These are phyloP conservation scores for Boletus vermiculosoides DNA, from an alignment of 768 basidiomycete species.

Conservation along the genomic window DNA sequence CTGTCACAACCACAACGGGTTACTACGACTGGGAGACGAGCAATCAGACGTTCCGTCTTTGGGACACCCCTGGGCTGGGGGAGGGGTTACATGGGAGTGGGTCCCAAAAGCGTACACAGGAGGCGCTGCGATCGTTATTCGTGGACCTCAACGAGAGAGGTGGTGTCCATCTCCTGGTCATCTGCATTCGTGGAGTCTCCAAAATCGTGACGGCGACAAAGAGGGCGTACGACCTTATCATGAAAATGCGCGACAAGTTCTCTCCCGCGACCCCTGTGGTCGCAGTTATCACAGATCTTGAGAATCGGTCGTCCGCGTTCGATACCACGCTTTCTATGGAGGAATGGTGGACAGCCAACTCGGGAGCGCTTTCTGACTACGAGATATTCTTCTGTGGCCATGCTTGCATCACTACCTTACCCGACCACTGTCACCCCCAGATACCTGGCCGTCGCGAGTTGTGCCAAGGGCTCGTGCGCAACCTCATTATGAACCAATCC, in stretches of 20 bases:
- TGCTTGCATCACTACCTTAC: conserved; percentile 39
- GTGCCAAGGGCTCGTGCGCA: conserved; percentile 20
- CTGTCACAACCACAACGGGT: conserved; percentile 15
- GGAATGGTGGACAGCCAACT: conserved; percentile 39
- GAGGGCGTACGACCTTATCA: conserved; percentile 20
- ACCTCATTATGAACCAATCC: conserved; percentile 15
- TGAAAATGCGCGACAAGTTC: conserved; percentile 15
- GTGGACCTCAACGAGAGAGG: conserved; percentile 21
- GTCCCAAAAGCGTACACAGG: conserved; percentile 18
- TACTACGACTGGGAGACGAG: conserved; percentile 14
- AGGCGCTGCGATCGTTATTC: conserved; percentile 21
- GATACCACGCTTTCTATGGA: conserved; percentile 28
- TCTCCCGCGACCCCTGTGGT: conserved; percentile 23
- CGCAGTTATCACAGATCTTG: conserved; percentile 33
- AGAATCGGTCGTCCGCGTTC: conserved; percentile 18
- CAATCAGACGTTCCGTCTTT: conserved; percentile 20
- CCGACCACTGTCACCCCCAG: conserved; percentile 21
- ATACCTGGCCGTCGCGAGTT: conserved; percentile 18
- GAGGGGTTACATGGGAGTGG: conserved; percentile 21
- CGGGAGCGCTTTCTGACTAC: conserved; percentile 23
- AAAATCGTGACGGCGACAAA: conserved; percentile 15
- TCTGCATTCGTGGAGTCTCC: conserved; percentile 27
- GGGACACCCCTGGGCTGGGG: conserved; percentile 33
- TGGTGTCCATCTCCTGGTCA: conserved; percentile 26
- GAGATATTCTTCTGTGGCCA: conserved; percentile 35